Percentiles rank a stretch among this genome's conserved stretches.
Conservation (phyloP, 73 alveolate species). For the Paramecium primaurelia region DNA sequence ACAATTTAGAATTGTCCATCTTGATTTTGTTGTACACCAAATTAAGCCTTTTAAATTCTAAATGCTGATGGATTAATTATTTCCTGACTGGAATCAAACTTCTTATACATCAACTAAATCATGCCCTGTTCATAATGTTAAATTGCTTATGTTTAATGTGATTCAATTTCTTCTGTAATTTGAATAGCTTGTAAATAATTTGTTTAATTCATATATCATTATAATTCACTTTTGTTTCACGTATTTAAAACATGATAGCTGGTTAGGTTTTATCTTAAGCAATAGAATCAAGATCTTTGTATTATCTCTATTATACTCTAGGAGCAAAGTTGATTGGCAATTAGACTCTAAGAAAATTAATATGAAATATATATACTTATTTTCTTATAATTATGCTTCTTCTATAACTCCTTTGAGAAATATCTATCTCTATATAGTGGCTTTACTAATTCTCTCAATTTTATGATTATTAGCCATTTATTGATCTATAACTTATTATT, state of each 20-base stretch:
- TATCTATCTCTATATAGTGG: conserved; percentile 10
- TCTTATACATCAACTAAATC: not conserved
- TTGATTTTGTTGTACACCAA: not conserved
- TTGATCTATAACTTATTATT: not conserved
- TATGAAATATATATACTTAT: not conserved
- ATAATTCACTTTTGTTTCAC: conserved; percentile 47
- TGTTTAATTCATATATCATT: conserved; percentile 17
- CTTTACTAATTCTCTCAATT: not conserved
- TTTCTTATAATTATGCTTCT: not conserved
- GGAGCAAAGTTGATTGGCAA: conserved; percentile 33
- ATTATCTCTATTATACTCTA: not conserved
- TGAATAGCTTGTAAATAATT: not conserved
- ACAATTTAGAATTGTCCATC: not conserved
- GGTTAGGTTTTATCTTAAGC: conserved; percentile 36
- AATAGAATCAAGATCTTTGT: conserved; percentile 17
- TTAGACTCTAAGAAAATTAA: not conserved
- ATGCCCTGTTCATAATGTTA: not conserved
- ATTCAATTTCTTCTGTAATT: not conserved
- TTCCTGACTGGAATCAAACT: not conserved
- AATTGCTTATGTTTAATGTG: not conserved
- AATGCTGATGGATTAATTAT: not conserved
- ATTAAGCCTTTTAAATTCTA: not conserved
- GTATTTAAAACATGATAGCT: not conserved
- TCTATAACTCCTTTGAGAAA: not conserved
- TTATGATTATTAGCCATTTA: not conserved